A percentile compares a stretch with the other conserved stretches of the same genome.
These are phyloP conservation scores for Leavenworthia alabamica DNA, from an alignment of 345 rosid species.

Conservation along the genomic window DNA sequence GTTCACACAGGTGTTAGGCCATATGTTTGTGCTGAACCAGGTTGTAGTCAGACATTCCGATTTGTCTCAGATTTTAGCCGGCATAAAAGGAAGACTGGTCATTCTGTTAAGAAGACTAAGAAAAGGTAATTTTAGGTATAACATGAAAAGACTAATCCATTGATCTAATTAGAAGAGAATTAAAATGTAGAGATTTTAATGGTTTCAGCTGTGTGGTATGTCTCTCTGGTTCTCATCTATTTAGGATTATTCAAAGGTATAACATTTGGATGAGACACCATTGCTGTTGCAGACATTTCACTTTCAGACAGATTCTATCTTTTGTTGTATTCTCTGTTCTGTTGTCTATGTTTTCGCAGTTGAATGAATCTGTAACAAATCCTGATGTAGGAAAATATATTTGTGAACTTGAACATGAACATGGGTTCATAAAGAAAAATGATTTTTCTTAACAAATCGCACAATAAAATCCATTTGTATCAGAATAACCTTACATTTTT, in stretches of 20 bases:
- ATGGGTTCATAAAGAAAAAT: no score
- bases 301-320: conserved; percentile 1
- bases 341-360: background rate
- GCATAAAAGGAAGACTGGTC: conserved; percentile 94
- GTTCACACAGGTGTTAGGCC: conserved; percentile 99
- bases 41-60: conserved; percentile 88
- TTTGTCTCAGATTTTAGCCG: conserved; percentile 96
- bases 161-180: conserved; percentile 1
- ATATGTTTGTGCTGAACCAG: conserved; percentile 67
- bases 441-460: background rate
- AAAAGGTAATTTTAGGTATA: conserved; percentile 29
- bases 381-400: no score
- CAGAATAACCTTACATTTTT: background rate
- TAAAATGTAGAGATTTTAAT: conserved; percentile 1
- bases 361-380: background rate
- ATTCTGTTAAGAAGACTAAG: conserved; percentile 54
- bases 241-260: background rate
- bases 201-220: background rate
- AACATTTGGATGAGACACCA: conserved; percentile 5
- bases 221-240: background rate
- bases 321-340: conserved; percentile 17
- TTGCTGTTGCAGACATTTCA: conserved; percentile 2
- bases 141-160: conserved; percentile 32
- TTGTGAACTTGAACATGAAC: no score
- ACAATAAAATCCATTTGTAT: background rate